These are phyloP conservation scores for Copromyces sp. DNA, from an alignment of 495 filamentous ascomycete species.

Conservation along the genomic window DNA sequence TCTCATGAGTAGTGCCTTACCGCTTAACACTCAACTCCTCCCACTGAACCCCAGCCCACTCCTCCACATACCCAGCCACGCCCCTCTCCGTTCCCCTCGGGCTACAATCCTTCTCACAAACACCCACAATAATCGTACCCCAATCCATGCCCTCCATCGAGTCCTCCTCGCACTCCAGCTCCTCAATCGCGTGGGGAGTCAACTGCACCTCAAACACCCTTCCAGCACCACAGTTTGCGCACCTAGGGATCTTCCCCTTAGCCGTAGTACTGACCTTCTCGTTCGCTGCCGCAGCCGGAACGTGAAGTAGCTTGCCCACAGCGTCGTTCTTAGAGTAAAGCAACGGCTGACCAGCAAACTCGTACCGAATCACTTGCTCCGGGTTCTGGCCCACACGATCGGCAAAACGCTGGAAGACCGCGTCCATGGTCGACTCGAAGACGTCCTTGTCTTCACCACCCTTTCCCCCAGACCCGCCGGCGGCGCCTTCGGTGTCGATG, in stretches of 20 bases:
- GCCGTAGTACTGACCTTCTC: slow-evolving; percentile 18
- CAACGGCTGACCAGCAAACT: slow-evolving; percentile 70
- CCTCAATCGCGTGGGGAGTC: slow-evolving; percentile 79
- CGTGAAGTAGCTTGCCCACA: slow-evolving; percentile 54
- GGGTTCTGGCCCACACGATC: slow-evolving; percentile 84
- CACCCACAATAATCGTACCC: slow-evolving; percentile 88
- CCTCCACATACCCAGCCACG: slow-evolving; percentile 58
- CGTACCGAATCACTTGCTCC: slow-evolving; percentile 87
- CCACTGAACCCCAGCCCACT: slow-evolving; percentile 98
- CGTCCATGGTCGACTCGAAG: slow-evolving; percentile 77
- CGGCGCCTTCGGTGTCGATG: slow-evolving; percentile 32
- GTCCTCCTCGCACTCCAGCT: slow-evolving; percentile 71
- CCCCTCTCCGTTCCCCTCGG: slow-evolving; percentile 15
- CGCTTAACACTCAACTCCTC: slow-evolving; percentile 51
- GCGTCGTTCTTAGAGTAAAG: slow-evolving; percentile 69
- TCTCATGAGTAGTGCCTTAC: slow-evolving; percentile 3
- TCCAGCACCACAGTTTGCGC: slow-evolving; percentile 58
- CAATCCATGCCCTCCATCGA: slow-evolving; percentile 93
- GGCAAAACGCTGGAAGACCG: slow-evolving; percentile 83
- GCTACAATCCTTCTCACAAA: slow-evolving; percentile 46
- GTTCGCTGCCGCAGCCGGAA: slow-evolving; percentile 3
- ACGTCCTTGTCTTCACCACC: slow-evolving; percentile 67
- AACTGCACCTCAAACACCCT: slow-evolving; percentile 83
- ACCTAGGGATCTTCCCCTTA: slow-evolving; percentile 51
- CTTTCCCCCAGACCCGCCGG: slow-evolving; percentile 24